These are phyloP conservation scores for Artemisia annua DNA, from an alignment of 129 eudicot genomes.

Conservation along the genomic window DNA sequence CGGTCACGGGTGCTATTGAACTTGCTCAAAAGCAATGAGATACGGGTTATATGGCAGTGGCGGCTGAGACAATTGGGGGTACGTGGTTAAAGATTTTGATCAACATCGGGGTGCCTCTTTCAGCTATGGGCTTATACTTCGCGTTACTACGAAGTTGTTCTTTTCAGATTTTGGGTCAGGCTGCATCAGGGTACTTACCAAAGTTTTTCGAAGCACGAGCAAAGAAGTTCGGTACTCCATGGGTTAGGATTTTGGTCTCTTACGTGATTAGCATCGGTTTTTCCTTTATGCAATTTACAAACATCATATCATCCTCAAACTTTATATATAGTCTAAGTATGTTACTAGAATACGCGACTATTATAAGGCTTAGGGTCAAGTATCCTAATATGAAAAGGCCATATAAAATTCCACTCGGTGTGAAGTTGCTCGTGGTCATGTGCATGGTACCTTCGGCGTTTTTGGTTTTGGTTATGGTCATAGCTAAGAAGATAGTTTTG, in stretches of 20 bases:
- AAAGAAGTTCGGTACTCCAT: conserved; percentile 53
- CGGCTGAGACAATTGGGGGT: no score
- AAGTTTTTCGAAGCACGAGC: conserved; percentile 18
- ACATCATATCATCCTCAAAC: conserved; percentile 46
- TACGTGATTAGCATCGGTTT: conserved; percentile 25
- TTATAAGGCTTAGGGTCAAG: conserved; percentile 45
- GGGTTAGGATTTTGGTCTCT: conserved; percentile 48
- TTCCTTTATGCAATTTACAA: conserved; percentile 36
- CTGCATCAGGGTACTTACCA: no score
- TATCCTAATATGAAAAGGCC: conserved; percentile 44
- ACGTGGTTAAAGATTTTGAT: no score
- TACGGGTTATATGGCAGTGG: no score
- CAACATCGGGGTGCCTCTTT: no score
- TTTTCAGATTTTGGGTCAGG: no score
- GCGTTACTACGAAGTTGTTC: no score
- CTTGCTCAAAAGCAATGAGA: no score
- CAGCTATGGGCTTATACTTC: no score
- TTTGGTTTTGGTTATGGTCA: conserved; percentile 41
- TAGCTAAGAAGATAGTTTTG: conserved; percentile 45
- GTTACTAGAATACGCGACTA: conserved; percentile 52
- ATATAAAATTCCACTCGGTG: conserved; percentile 42
- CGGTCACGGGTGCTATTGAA: no score
- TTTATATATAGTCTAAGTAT: conserved; percentile 57
- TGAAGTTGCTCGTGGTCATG: conserved; percentile 49
- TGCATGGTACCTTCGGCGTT: conserved; percentile 48